These are phyloP conservation scores for Hibiscus trionum DNA, from an alignment of 345 rosid genomes.

Conservation along the genomic window DNA sequence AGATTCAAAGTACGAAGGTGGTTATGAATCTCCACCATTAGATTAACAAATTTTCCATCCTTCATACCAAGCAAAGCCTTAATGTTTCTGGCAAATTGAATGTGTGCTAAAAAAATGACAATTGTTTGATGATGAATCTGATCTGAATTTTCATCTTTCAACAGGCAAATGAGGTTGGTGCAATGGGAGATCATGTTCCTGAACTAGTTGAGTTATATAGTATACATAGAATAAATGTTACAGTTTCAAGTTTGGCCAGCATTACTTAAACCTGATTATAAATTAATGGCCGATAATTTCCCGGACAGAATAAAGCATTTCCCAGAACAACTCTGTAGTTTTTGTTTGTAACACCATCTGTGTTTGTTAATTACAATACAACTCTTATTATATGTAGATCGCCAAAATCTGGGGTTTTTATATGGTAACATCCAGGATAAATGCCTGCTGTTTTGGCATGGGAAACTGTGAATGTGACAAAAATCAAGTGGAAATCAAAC, in stretches of 20 bases:
- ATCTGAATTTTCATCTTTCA: background rate
- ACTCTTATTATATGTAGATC: background rate
- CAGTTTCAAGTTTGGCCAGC: background rate
- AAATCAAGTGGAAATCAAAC: too few species aligned
- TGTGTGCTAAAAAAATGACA: background rate
- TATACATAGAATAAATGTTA: background rate
- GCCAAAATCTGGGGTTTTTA: background rate
- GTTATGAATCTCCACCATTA: too few species aligned
- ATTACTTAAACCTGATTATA: background rate
- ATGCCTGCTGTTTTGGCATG: too few species aligned
- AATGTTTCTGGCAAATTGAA: background rate
- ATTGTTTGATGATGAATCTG: background rate
- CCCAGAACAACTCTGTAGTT: background rate
- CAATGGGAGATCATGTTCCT: background rate
- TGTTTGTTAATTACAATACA: background rate
- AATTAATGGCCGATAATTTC: background rate
- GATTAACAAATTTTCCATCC: too few species aligned
- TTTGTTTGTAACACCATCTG: background rate
- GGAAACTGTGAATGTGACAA: too few species aligned
- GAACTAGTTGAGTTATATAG: background rate
- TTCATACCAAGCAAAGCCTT: too few species aligned
- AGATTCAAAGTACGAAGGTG: too few species aligned
- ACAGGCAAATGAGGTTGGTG: slow-evolving; percentile 21
- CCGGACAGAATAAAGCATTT: background rate
- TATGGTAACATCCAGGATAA: background rate